phyloP scores from a whole-genome alignment of 495 filamentous ascomycete genomes.

The Platismatia glauca region DNA sequence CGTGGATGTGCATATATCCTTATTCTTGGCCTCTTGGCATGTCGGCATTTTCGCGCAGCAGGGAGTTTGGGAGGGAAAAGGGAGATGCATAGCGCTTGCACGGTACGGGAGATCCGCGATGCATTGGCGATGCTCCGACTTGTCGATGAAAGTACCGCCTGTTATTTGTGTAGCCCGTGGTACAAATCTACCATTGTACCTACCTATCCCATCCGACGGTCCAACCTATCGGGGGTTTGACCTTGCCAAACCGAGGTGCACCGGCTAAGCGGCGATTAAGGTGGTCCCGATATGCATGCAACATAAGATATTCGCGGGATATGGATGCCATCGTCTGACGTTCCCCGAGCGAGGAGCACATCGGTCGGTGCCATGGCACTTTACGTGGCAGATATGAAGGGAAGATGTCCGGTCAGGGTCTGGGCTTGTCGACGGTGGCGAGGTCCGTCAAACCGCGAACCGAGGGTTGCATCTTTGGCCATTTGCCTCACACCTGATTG shows the following conservation, averaged over 20 bases:
- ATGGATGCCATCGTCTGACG: neutral
- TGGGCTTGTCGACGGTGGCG: neutral
- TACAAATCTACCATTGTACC: neutral
- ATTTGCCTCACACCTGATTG: no score
- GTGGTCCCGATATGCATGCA: no score
- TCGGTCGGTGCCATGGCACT: no score
- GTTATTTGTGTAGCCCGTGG: neutral
- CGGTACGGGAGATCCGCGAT: neutral
- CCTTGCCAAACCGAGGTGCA: no score
- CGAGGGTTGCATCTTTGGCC: neutral
- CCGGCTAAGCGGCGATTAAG: no score
- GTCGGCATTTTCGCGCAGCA: neutral
- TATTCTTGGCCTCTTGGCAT: neutral
- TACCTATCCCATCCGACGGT: no score
- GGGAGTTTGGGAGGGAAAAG: neutral
- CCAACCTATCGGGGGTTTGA: neutral
- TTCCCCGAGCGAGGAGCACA: no score
- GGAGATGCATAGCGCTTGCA: constrained; percentile 1
- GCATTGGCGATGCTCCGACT: neutral
- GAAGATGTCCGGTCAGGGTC: no score
- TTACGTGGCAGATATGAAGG: no score
- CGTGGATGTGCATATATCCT: neutral
- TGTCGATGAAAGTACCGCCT: no score
- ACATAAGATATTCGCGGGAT: no score
- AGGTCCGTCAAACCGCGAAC: neutral